A percentile compares a stretch with the other conserved stretches of the same genome.
Conservation (phyloP, 208 protist species). For the Trypanosoma platydactyli region DNA sequence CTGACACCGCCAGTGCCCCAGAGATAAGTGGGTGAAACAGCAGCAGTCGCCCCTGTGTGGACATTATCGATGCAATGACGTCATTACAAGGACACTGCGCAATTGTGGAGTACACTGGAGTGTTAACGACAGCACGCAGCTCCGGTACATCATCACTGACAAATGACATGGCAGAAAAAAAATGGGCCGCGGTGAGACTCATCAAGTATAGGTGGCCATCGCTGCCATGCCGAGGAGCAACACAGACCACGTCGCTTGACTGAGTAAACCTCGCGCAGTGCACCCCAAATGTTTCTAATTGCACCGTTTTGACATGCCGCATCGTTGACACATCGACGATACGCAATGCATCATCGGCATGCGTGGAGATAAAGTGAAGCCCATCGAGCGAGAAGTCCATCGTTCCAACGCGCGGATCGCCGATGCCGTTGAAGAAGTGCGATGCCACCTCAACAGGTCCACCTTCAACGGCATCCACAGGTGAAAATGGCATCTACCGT, state of each 20-base stretch:
- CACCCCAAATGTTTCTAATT: conserved; percentile 60
- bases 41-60: conserved; percentile 44
- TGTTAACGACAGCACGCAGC: conserved; percentile 40
- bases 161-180: conserved; percentile 69
- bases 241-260: conserved; percentile 55
- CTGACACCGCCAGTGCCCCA: conserved; percentile 65
- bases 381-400: conserved; percentile 83
- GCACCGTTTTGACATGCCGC: conserved; percentile 47
- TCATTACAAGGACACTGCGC: conserved; percentile 67
- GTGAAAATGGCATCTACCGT: background rate
- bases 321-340: conserved; percentile 63
- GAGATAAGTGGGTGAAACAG: conserved; percentile 83
- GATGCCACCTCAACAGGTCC: conserved; percentile 28
- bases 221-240: conserved; percentile 59
- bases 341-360: conserved; percentile 75
- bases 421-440: conserved; percentile 71
- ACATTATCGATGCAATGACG: conserved; percentile 59
- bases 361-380: conserved; percentile 60
- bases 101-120: conserved; percentile 66
- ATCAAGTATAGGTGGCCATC: conserved; percentile 85
- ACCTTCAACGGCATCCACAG: background rate
- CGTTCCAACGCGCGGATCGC: conserved; percentile 65
- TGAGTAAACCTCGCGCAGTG: conserved; percentile 72
- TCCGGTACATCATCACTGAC: conserved; percentile 52
- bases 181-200: conserved; percentile 64